Base-by-base conservation (phyloP, 495 filamentous ascomycete genomes). In the Penicillium tannophilum region DNA sequence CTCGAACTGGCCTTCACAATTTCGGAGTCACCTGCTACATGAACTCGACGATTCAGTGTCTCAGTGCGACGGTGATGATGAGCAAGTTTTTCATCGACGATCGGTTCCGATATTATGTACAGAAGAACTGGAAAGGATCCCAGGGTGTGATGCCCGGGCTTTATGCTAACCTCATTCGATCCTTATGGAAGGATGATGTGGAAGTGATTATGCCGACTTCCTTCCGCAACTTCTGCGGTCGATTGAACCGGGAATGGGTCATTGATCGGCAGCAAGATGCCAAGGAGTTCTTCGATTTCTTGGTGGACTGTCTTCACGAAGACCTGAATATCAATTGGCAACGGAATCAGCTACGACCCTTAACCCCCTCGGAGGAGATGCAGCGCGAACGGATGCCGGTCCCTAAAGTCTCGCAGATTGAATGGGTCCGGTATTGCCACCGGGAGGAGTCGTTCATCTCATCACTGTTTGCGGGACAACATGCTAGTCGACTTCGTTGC, bases 1-100 rank as follows among this genome's bases (percentile, higher is more conserved):
- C 83, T 1, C 79, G 79, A 11, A 93, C 90, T 4, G 95, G 94
- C 2, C 80, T 98, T 8, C 69, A 84, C 42, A 97, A 96, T 64
- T 87, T 89, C 24, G 86, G 88, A 10, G 87, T 88, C 11, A 90
- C 86, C 7, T 99, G 94, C 72, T 99, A 94, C 68, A 91, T 93
- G 83, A 97, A 97, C 75, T 84, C 89, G 14, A 87, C 86, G 4
- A 73, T 99, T 14, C 94, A 99, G 70, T 89, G 86, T 58, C 74
- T 98, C 54, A 87, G 89, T 58, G 88, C 87, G 4, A 94, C 91
- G 1, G 76, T 84, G 20, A 84, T 85, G 20, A 79, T 99, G 56
- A 82, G 85, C 30, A 76, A 84, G 30, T 88, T 91, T 55, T 87
- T 97, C 62, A 75, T 77, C 23, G 81, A 80, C 43, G 67, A 80